Percentiles rank a stretch among this genome's conserved stretches.
Conservation (phyloP, 2,329 filamentous ascomycete genomes). For the Hymenoscyphus occultus region DNA sequence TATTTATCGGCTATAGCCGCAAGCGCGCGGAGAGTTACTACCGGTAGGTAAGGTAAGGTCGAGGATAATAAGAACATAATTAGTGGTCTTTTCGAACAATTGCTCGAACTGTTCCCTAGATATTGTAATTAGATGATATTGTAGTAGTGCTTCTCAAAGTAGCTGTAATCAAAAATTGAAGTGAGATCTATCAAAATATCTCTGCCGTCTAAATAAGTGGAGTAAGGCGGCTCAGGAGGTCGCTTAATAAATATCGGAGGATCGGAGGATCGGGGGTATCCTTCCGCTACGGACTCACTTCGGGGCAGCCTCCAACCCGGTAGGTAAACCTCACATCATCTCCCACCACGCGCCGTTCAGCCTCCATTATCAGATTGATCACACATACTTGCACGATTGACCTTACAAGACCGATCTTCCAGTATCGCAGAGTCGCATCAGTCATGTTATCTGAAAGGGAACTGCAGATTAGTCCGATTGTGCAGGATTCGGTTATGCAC, state of each 20-base stretch:
- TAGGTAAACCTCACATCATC: constrained; percentile 7
- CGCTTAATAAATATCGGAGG: background rate
- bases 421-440: constrained; percentile 20
- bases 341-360: constrained; percentile 1
- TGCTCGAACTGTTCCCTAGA: too few relatives aligned
- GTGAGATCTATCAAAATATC: too few relatives aligned
- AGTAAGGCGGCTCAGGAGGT: background rate
- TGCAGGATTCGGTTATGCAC: constrained; percentile 75
- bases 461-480: constrained; percentile 71
- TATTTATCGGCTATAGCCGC: background rate
- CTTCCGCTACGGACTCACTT: background rate
- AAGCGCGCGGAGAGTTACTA: background rate
- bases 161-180: too few relatives aligned
- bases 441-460: constrained; percentile 70
- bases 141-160: too few relatives aligned
- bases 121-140: too few relatives aligned
- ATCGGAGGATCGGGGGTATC: background rate
- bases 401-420: background rate
- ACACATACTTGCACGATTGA: background rate
- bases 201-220: too few relatives aligned
- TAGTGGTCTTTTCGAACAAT: too few relatives aligned
- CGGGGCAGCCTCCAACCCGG: background rate
- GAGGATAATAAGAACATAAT: too few relatives aligned
- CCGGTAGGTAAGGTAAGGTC: too few relatives aligned
- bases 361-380: background rate